Base-by-base conservation (phyloP, 1,139 yeast species). In the Cylindricascospora bacillispora region DNA sequence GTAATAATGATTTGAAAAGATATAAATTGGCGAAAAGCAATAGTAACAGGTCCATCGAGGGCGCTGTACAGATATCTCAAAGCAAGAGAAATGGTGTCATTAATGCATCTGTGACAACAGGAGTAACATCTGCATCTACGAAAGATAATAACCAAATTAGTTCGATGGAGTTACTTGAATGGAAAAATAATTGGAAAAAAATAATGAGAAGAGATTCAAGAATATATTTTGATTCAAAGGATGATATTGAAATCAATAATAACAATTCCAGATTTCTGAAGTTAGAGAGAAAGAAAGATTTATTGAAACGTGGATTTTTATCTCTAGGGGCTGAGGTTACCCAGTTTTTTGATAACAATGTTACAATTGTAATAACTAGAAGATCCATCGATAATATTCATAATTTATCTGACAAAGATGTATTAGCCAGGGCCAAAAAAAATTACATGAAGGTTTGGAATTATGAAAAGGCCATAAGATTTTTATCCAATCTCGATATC, bases 151-250 rank as follows among this genome's bases (percentile, higher is more conserved):
- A 33, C 4, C 43, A 43, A 30, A 44, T 45, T 12, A 36, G 48
- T 9, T 48, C 51, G 14, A 45, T 42, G 22, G 82, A 76, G 38
- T 53, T 77, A 31, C 57, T 60, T 31, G 69, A 65, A 41, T 86
- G 97, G 97, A 86, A 81, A 48, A 64, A 64, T 29, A 73, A 77
- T 34, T 86, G 95, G 95, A 64, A 74, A 32, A 65, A 66, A 36
- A 80, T 82, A 40, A 75, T 86, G 80, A 67, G 67, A 31, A 42
- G 53, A 27, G 73, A 67, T 34, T 70, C 86, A 18, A 70, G 70
- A 17, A 79, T 83, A 13, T 89, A 81, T 53, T 83, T 86, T 50
- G 95, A 85, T 53, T 67, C 71, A 22, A 66, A 73, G 35, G 93
- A 83, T 26, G 64, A 44, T 5, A 35, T 40, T 11, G 51, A 62